phyloP scores from a whole-genome alignment of 331 rosid species.

The Malus hybrid region DNA sequence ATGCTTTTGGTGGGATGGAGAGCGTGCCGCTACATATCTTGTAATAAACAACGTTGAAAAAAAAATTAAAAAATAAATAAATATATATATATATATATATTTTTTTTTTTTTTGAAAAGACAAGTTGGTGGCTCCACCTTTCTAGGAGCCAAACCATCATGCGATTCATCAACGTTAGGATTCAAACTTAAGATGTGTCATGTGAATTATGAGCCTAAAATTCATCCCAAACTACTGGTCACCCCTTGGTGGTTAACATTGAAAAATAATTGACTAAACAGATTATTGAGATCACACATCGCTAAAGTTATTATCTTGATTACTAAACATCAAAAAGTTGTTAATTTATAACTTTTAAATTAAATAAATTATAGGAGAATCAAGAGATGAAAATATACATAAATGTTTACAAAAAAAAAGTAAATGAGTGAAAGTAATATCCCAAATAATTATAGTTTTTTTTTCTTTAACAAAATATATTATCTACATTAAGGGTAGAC shows the following conservation, averaged over 20 bases:
- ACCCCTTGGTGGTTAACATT: not conserved
- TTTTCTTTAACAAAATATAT: too few species aligned
- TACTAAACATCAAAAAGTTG: not conserved
- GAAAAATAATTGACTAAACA: not conserved
- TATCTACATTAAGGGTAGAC: too few species aligned
- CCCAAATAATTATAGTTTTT: too few species aligned
- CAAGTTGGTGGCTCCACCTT: too few species aligned
- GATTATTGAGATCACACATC: too few species aligned
- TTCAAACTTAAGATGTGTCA: fast-evolving
- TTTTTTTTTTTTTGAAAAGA: too few species aligned
- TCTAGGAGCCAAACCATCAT: fast-evolving
- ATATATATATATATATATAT: too few species aligned
- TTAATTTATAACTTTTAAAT: too few species aligned
- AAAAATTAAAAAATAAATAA: too few species aligned
- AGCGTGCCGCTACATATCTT: not conserved
- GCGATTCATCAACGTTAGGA: fast-evolving
- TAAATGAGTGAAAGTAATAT: too few species aligned
- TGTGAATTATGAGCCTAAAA: fast-evolving
- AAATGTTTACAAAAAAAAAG: not conserved
- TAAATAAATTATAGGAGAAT: not conserved
- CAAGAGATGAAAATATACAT: not conserved
- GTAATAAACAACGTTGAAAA: not conserved
- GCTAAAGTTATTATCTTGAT: not conserved
- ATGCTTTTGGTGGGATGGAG: not conserved
- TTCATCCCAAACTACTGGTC: too few species aligned